A percentile compares a stretch with the other conserved stretches of the same genome.
Conservation (phyloP, 139 green algal species). For the Edaphochlamys debaryana region DNA sequence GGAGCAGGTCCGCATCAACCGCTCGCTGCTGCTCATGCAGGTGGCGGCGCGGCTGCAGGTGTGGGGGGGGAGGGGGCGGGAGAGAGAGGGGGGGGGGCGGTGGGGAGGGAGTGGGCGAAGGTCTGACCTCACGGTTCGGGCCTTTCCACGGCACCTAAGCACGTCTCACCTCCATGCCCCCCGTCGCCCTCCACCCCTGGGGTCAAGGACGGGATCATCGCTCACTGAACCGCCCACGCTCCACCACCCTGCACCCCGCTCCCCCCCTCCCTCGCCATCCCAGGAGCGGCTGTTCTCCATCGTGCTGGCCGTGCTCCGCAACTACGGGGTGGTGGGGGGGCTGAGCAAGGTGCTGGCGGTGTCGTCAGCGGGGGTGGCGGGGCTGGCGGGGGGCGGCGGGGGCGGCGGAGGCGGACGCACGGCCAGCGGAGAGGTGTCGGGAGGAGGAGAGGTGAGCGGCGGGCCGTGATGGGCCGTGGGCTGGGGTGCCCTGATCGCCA, state of each 20-base stretch:
- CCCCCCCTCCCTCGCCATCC: background rate
- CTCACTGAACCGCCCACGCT: too few relatives aligned
- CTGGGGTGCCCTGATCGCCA: too few relatives aligned
- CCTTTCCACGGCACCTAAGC: too few relatives aligned
- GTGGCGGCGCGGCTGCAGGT: constrained; percentile 32
- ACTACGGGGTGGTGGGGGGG: constrained; percentile 55
- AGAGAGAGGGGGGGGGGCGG: too few relatives aligned
- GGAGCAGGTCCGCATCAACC: constrained; percentile 8
- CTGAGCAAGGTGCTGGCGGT: constrained; percentile 22
- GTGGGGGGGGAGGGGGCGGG: too few relatives aligned
- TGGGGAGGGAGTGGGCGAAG: too few relatives aligned
- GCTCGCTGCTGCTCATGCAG: constrained; percentile 30
- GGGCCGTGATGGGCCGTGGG: too few relatives aligned
- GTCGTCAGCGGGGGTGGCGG: constrained; percentile 13
- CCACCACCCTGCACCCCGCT: too few relatives aligned
- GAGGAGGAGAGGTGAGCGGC: background rate
- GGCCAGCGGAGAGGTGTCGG: background rate
- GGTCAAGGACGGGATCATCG: too few relatives aligned
- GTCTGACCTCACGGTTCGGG: too few relatives aligned
- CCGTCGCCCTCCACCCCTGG: constrained; percentile 29
- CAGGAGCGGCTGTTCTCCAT: constrained; percentile 55
- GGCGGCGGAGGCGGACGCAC: background rate
- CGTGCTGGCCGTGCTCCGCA: constrained; percentile 53
- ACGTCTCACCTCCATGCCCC: too few relatives aligned
- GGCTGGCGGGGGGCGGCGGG: constrained; percentile 54